Conservation (phyloP, 495 filamentous ascomycete species). For the Annulohypoxylon stygium region DNA sequence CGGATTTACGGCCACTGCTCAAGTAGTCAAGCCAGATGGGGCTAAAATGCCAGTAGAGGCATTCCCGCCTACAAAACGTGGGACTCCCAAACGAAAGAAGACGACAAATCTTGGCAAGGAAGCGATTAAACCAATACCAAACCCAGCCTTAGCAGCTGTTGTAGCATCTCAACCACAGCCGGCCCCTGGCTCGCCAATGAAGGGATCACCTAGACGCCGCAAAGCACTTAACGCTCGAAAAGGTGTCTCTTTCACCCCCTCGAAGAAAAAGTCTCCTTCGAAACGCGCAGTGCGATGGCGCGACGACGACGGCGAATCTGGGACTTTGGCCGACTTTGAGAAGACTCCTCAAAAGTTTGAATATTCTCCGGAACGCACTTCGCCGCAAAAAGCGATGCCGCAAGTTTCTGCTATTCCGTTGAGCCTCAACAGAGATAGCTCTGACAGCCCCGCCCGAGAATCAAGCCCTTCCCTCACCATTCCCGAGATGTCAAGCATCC, state of each 20-base stretch:
- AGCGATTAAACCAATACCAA: constrained; percentile 50
- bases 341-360: constrained; percentile 80
- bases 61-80: constrained; percentile 75
- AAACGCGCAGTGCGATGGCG: constrained; percentile 92
- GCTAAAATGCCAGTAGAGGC: constrained; percentile 70
- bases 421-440: constrained; percentile 58
- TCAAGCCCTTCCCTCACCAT: constrained; percentile 71
- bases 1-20: constrained; percentile 77
- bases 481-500: constrained; percentile 56
- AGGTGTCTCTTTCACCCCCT: constrained; percentile 81
- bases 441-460: constrained; percentile 59
- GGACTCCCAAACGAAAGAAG: constrained; percentile 83
- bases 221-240: constrained; percentile 75
- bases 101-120: constrained; percentile 54
- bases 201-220: constrained; percentile 85
- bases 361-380: constrained; percentile 63
- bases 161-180: constrained; percentile 56
- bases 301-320: constrained; percentile 86
- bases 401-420: constrained; percentile 54
- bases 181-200: constrained; percentile 65
- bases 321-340: constrained; percentile 86
- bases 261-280: constrained; percentile 77
- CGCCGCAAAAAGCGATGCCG: constrained; percentile 52
- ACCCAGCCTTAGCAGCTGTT: constrained; percentile 54
- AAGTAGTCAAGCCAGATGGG: constrained; percentile 92